Evolutionary conservation across 2,329 filamentous ascomycete species (phyloP), one percentile per base, ranked within the genome.

Genomic region (Claviceps sp.): DNA sequence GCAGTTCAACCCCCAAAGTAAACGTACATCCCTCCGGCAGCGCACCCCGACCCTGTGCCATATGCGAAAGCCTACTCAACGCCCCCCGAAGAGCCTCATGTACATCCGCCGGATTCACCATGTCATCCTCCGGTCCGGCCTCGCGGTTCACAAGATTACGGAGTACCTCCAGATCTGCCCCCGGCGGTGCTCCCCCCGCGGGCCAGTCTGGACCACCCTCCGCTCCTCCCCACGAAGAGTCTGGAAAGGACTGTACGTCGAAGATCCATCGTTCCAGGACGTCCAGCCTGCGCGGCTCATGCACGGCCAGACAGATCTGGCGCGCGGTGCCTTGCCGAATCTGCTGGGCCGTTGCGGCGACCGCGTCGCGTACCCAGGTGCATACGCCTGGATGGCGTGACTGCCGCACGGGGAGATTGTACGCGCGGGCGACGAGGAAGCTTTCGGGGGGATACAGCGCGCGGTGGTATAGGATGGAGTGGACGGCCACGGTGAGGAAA

Each of bases 341-440:
- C 68, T 94, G 85, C 3, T 72, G 73, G 54, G 79, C 75, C 22
- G 89, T 78, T 38, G 88, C 85, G 55, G 81, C 72, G 43, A 93
- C 79, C 57, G 89, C 88, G 64, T 93, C 86, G 62, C 76, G 79
- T 67, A 95, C 82, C 86, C 90, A 96, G 60, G 80, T 72, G 74
- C 88, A 94, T 57, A 95, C 85, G 59, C 80, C 79, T 0, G 90
- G 88, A 66, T 95, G 89, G 53, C 89, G 85, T 54, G 82, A 91
- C 65, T 95, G 89, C 60, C 86, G 84, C 45, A 94, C 85, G 34
- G 88, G 78, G 53, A 88, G 82, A 69, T 91, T 89, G 74, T 90
- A 90, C 60, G 87, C 88, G 56, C 85, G 80, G 40, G 84, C 79
- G 43, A 84, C 80, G 53, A 91, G 78, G 69, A 95, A 96, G 38